Base-by-base conservation (phyloP, 2,329 filamentous ascomycete genomes). In the Epichloe sp. region DNA sequence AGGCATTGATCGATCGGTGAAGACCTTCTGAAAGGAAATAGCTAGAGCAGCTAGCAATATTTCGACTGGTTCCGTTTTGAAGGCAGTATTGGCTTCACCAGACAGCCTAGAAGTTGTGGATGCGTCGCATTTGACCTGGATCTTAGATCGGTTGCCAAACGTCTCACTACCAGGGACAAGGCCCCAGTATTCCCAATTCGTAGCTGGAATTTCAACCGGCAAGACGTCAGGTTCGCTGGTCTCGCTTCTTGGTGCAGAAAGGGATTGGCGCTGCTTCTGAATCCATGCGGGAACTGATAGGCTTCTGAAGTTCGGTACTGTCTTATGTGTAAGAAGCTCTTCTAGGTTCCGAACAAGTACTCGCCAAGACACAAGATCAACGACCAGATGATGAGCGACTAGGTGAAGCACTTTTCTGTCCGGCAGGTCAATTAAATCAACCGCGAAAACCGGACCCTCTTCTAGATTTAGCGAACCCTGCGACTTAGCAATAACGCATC, bases 281-380 rank as follows among this genome's bases (percentile, higher is more conserved):
- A 55, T 56, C 70, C 70, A 73, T 14, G 57, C 61, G 17, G 64
- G 65, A 55, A 72, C 72, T 0, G 62, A 54, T 52, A 38, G 41
- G 36, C 23, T 54, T n/a, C 57, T 57, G 7, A 35, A 5, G 26
- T 21, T 10, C 11, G 17, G 10, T 12, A 31, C 26, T 31, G 52
- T 52, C 48, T 45, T 50, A 26, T 52, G 10, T 41, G 17, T 47
- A 2, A 59, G 15, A 15, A 49, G 38, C 8, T 56, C 48, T 31
- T 58, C 54, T 15, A 60, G 45, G 7, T 60, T 54, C 10, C 50
- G 37, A 44, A 52, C 50, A 2, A 60, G 21, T 11, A 59, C 74
- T 10, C 74, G 71, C 44, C 73, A 76, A 19, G 74, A 76, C 53
- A 76, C 75, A 57, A 76, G 72, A 57, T 76, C 72, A 37, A 62